phyloP scores from a whole-genome alignment of 257 asterid species.

The Solanum sitiens region DNA sequence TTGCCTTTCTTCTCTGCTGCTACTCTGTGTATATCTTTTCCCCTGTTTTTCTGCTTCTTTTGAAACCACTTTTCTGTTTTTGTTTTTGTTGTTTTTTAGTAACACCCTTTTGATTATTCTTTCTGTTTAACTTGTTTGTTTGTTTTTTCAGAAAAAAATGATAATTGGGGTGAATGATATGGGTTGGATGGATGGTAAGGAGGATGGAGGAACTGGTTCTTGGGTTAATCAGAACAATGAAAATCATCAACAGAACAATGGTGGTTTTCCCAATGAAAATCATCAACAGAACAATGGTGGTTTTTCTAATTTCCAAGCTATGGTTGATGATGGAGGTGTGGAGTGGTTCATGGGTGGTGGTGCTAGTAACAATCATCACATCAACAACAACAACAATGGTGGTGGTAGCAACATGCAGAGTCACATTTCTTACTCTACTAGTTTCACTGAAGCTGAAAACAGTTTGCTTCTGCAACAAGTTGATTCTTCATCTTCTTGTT shows the following conservation, averaged over 20 bases:
- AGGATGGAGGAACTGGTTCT: constrained; percentile 29
- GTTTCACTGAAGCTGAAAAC: constrained; percentile 28
- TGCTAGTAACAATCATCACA: not conserved
- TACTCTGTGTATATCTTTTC: not conserved
- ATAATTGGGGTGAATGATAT: constrained; percentile 53
- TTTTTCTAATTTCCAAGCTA: constrained; percentile 42
- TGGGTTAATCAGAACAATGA: constrained; percentile 34
- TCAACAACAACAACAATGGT: not conserved
- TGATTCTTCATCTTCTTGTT: constrained; percentile 77
- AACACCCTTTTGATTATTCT: not conserved
- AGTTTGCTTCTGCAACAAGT: constrained; percentile 17
- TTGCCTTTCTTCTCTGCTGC: constrained; percentile 23
- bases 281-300: not conserved
- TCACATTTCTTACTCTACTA: constrained; percentile 37
- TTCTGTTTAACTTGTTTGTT: not conserved
- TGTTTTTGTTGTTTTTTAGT: not conserved
- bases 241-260: not conserved
- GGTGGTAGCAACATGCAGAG: constrained; percentile 25
- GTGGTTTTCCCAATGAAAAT: not conserved
- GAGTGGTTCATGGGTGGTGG: constrained; percentile 42
- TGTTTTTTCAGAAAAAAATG: constrained; percentile 18
- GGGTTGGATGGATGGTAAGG: constrained; percentile 68
- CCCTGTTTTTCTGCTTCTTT: not conserved
- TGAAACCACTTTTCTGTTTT: not conserved
- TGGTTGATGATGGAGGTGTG: constrained; percentile 60